A percentile compares a stretch with the other conserved stretches of the same genome.
Conservation (phyloP, 495 filamentous ascomycete genomes). For the Cairneyella variabilis region DNA sequence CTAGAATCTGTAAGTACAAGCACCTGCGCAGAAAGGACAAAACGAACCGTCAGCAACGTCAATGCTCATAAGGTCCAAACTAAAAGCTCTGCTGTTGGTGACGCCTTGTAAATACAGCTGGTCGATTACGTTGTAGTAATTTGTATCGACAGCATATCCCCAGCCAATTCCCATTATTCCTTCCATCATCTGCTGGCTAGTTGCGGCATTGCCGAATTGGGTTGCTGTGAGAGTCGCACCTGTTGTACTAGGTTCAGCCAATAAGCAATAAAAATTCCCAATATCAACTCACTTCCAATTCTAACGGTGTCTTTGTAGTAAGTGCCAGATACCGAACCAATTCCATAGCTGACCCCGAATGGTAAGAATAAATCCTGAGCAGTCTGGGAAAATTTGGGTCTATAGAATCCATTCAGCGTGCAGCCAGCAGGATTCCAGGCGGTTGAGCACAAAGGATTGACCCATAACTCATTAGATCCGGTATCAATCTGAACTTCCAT, state of each 20-base stretch:
- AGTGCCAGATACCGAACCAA: background rate
- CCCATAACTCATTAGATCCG: conserved; percentile 11
- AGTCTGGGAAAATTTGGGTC: background rate
- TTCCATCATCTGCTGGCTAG: background rate
- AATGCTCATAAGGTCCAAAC: conserved; percentile 5
- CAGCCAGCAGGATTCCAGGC: background rate
- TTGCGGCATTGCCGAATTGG: conserved; percentile 2
- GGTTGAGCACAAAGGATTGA: conserved; percentile 8
- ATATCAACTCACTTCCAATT: conserved; percentile 9
- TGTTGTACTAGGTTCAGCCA: too few species aligned
- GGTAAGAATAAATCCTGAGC: background rate
- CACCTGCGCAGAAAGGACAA: background rate
- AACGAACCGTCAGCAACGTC: conserved; percentile 1
- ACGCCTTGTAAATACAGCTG: conserved; percentile 5
- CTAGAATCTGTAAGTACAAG: background rate
- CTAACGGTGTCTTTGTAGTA: conserved; percentile 5
- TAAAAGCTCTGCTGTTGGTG: conserved; percentile 13
- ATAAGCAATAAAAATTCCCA: too few species aligned
- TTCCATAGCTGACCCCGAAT: conserved; percentile 6
- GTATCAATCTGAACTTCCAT: conserved; percentile 6
- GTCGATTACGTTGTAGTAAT: conserved; percentile 8
- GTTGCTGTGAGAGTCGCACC: background rate
- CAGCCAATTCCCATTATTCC: conserved; percentile 9
- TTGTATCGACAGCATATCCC: background rate
- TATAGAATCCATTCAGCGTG: background rate